Percentiles rank a stretch among this genome's conserved stretches.
These are phyloP conservation scores for Hypoxylon sp. DNA, from an alignment of 2,329 filamentous ascomycete species.

Conservation along the genomic window DNA sequence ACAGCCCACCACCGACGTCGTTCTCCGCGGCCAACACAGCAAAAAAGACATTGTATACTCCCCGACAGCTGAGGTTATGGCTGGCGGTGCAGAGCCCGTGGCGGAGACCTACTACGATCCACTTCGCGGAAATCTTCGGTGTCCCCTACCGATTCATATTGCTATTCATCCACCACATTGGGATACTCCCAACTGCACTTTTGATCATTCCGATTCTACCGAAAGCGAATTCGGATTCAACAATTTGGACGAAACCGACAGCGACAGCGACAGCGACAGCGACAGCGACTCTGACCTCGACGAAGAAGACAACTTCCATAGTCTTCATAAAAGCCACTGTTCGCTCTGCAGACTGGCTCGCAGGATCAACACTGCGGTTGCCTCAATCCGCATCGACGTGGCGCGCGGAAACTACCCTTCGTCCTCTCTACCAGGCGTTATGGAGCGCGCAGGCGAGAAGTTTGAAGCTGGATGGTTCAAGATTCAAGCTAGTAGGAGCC, in stretches of 20 bases:
- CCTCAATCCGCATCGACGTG: background rate
- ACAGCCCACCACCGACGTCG: background rate
- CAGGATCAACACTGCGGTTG: background rate
- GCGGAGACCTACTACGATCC: conserved; percentile 1
- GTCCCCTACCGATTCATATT: background rate
- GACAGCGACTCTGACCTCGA: background rate
- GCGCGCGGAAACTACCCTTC: background rate
- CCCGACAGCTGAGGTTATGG: background rate
- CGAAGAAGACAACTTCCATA: background rate
- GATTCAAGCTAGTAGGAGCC: background rate
- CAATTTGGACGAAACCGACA: background rate
- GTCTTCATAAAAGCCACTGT: background rate
- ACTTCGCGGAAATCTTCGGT: background rate
- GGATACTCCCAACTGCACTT: background rate
- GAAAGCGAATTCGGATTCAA: background rate
- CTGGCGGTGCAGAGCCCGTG: background rate
- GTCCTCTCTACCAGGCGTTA: background rate
- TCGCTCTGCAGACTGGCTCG: background rate
- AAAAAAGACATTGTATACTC: conserved; percentile 6
- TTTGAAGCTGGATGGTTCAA: background rate
- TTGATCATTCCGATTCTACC: background rate
- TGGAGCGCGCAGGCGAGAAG: background rate
- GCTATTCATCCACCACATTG: background rate
- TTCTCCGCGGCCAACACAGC: background rate
- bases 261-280: background rate